Evolutionary conservation across 2,329 filamentous ascomycete genomes (phyloP).

Genomic region (Biscogniauxia sp.): DNA sequence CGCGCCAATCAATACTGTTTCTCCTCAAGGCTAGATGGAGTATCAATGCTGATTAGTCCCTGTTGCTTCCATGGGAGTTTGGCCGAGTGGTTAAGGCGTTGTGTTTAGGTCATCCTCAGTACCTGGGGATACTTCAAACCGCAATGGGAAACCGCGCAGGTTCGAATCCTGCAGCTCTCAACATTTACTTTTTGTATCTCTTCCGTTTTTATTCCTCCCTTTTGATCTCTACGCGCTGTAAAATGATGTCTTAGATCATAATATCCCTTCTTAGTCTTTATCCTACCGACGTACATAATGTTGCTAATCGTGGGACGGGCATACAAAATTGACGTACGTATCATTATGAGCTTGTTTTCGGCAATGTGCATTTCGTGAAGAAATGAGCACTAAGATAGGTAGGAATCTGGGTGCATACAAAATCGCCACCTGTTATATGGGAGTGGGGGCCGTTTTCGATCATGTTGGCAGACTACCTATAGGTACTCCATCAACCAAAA

Average conservation of each 20-base stretch:
- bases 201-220: constrained; percentile 4
- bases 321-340: no score
- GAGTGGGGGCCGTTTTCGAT: no score
- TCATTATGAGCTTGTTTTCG: neutral
- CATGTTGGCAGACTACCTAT: no score
- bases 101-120: constrained; percentile 45
- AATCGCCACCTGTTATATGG: no score
- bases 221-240: neutral
- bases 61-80: constrained; percentile 34
- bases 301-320: no score
- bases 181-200: constrained; percentile 15
- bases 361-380: no score
- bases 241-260: no score
- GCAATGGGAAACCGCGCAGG: constrained; percentile 45
- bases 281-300: no score
- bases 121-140: constrained; percentile 22
- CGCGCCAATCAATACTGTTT: neutral
- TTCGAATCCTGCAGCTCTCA: constrained; percentile 52
- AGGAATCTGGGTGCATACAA: no score
- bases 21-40: neutral
- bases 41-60: neutral
- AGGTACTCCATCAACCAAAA: no score
- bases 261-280: no score
- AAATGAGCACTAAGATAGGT: no score
- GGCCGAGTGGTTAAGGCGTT: constrained; percentile 58